phyloP scores from a whole-genome alignment of 164 flowering plant genomes.

The Vitis labrusca region DNA sequence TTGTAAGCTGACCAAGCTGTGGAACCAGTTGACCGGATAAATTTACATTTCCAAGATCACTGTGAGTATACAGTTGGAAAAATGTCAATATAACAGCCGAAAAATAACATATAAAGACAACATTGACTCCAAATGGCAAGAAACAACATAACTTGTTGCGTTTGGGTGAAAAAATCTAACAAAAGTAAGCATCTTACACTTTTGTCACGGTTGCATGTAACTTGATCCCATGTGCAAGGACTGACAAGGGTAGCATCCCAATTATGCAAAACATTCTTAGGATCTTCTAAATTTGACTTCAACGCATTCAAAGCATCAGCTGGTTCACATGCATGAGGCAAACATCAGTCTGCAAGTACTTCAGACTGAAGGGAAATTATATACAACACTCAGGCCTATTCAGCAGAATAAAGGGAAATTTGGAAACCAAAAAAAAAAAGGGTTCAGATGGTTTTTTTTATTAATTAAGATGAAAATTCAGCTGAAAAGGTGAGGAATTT shows the following conservation, averaged over 20 bases:
- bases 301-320: constrained; percentile 64
- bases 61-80: constrained; percentile 10
- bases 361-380: no score
- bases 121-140: neutral
- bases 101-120: neutral
- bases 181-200: constrained; percentile 40
- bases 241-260: constrained; percentile 70
- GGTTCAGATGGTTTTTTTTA: no score
- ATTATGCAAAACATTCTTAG: constrained; percentile 60
- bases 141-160: neutral
- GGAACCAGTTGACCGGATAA: constrained; percentile 56
- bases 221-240: constrained; percentile 70
- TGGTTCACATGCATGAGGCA: constrained; percentile 14
- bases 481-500: no score
- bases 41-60: constrained; percentile 73
- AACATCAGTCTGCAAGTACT: neutral
- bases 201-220: constrained; percentile 51
- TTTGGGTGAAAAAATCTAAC: neutral
- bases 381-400: no score
- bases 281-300: constrained; percentile 51
- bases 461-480: no score
- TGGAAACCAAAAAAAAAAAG: no score
- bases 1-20: constrained; percentile 59
- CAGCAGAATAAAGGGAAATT: no score
- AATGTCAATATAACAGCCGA: neutral